Percentiles rank a stretch among this genome's conserved stretches.
phyloP scores from a whole-genome alignment of 2,329 filamentous ascomycete species.

The Incumbomyces lentus region DNA sequence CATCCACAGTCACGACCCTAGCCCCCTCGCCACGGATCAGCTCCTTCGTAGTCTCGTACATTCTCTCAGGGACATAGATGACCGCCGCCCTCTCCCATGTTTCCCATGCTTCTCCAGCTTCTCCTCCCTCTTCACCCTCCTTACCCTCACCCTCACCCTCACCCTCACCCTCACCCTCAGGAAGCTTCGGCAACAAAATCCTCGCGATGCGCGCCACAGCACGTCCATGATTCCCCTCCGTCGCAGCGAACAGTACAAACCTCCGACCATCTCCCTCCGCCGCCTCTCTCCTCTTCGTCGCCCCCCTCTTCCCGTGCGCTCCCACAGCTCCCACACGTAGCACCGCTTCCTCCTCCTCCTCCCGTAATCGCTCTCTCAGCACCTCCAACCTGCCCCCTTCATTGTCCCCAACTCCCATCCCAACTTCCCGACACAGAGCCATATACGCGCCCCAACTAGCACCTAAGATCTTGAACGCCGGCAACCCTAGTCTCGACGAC shows the following conservation, averaged over 20 bases:
- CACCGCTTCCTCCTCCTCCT: no score
- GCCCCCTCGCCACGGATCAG: slow-evolving; percentile 27
- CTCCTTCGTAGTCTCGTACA: background rate
- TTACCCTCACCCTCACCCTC: background rate
- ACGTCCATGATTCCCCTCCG: slow-evolving; percentile 67
- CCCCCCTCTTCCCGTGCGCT: slow-evolving; percentile 5
- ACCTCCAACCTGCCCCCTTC: slow-evolving; percentile 33
- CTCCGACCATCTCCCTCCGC: background rate
- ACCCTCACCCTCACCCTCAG: no score
- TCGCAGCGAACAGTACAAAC: slow-evolving; percentile 51
- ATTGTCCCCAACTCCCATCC: slow-evolving; percentile 33
- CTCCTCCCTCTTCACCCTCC: background rate
- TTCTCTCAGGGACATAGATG: background rate
- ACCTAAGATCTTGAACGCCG: slow-evolving; percentile 71
- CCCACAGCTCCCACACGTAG: no score
- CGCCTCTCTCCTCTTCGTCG: no score
- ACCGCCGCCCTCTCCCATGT: background rate
- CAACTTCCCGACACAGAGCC: slow-evolving; percentile 35
- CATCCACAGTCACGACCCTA: slow-evolving; percentile 43
- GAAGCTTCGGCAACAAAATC: slow-evolving; percentile 34
- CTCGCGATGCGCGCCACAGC: slow-evolving; percentile 60
- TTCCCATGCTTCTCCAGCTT: background rate
- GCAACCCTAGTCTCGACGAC: slow-evolving; percentile 55
- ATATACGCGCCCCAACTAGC: slow-evolving; percentile 63
- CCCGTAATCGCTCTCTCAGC: slow-evolving; percentile 28